A percentile compares a stretch with the other conserved stretches of the same genome.
Evolutionary conservation across 305 asterid genomes (phyloP).

Genomic region (Stenogyne calaminthoides): DNA sequence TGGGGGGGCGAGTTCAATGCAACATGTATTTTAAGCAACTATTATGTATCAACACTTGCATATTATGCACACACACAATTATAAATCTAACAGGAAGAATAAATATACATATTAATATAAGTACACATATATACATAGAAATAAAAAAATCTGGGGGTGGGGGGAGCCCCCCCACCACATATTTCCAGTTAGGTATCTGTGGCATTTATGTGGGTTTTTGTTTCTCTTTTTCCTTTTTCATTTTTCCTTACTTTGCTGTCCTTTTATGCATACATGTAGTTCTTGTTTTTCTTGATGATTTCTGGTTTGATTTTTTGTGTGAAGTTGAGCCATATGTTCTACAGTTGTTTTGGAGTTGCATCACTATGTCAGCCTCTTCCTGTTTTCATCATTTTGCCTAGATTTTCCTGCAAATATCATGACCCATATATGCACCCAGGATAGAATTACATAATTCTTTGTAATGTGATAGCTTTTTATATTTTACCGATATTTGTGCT

Average conservation of each 20-base stretch:
- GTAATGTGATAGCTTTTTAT: background rate
- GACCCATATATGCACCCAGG: background rate
- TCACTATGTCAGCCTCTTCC: background rate
- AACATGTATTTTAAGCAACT: no score
- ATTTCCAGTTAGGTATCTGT: background rate
- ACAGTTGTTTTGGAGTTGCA: conserved; percentile 11
- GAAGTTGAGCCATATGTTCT: background rate
- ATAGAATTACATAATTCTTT: background rate
- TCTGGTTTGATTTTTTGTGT: conserved; percentile 15
- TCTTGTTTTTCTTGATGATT: conserved; percentile 4
- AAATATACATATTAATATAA: no score
- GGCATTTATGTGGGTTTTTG: background rate
- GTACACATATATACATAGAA: no score
- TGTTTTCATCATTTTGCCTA: background rate
- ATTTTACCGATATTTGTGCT: background rate
- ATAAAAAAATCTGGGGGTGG: no score
- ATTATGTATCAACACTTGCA: no score
- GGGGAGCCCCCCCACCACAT: no score
- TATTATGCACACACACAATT: no score
- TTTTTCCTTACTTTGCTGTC: background rate
- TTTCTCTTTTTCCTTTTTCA: background rate
- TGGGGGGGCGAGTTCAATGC: no score
- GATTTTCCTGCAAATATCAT: conserved; percentile 11
- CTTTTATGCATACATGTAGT: conserved; percentile 3
- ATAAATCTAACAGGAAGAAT: no score